Base-by-base conservation (phyloP, 345 rosid species). In the Mangifera indica region DNA sequence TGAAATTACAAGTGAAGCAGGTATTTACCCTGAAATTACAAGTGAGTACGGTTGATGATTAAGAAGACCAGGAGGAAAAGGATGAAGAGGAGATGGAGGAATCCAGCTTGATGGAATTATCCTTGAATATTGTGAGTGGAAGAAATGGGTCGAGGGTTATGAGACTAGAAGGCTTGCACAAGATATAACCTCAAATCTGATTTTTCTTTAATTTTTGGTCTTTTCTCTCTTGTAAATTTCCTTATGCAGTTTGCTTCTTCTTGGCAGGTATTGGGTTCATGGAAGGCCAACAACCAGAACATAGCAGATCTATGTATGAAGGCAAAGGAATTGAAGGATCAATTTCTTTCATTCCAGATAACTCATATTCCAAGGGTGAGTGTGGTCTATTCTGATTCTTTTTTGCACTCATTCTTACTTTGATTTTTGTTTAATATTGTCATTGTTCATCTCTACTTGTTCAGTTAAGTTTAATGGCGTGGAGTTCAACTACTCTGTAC, bases 351-450 rank as follows among this genome's bases (percentile, higher is more conserved):
- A 17, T 92, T 91, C 59, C 81, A 85, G 80, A 95, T 95, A 82
- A 77, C 82, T 72, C 98, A 92, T 81, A 87, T 91, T 73, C 72
- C 84, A 58, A 83, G 98, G 91, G 96, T 92, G 80, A 22, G 78
- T 67, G 42, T 46, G 40, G 11, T n/a, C 60, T 44, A 10, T 55
- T 51, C 34, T 44, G 66, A 44, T 59, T 73, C 58, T 37, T 52
- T 25, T 61, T 26, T 46, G 49, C 18, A 26, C 44, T 34, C 17
- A 12, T 17, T 60, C 12, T 17, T 48, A 22, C 37, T 17, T 42
- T 42, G 46, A 24, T 12, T 56, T 55, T 32, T 32, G 10, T 24
- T 12, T 17, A 26, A 37, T 44, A 21, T 51, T 42, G 5, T 24
- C 42, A 40, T 53, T 48, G 17, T 7, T 63, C 37, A 51, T 29